phyloP scores from a whole-genome alignment of 192 early-diverging fungal genomes.

The Coemansia aciculifera region DNA sequence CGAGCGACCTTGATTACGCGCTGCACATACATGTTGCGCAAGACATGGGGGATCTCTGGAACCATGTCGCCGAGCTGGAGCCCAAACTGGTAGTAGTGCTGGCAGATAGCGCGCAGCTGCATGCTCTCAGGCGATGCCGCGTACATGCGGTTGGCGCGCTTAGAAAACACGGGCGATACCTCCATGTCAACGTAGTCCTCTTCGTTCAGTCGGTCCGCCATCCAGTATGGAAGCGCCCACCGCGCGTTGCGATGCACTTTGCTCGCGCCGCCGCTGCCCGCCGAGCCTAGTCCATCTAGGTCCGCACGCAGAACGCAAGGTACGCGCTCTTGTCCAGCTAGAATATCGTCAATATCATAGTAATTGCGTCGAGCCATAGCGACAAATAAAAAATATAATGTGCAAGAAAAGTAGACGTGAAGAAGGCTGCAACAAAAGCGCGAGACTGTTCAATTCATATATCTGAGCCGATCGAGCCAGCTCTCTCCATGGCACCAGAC shows the following conservation, averaged over 20 bases:
- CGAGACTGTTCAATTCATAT: not conserved
- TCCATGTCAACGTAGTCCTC: conserved; percentile 54
- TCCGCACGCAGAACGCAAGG: conserved; percentile 50
- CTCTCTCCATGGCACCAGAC: not conserved
- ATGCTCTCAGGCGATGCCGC: conserved; percentile 52
- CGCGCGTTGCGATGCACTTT: conserved; percentile 53
- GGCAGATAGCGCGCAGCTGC: conserved; percentile 48
- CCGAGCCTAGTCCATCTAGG: conserved; percentile 54
- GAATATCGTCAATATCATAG: conserved; percentile 57
- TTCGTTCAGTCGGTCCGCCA: conserved; percentile 55
- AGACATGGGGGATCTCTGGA: conserved; percentile 45
- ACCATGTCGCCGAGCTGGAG: conserved; percentile 51
- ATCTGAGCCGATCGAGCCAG: not conserved
- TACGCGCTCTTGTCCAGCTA: conserved; percentile 51
- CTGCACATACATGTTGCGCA: conserved; percentile 53
- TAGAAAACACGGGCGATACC: conserved; percentile 47
- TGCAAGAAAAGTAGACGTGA: not conserved
- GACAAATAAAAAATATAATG: conserved; percentile 1
- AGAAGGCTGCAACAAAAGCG: not conserved
- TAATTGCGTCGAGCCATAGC: conserved; percentile 42
- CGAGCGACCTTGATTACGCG: conserved; percentile 44
- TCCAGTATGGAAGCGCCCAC: conserved; percentile 56
- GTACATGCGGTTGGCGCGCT: conserved; percentile 55
- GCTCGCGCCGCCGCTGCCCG: conserved; percentile 43
- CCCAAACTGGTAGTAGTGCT: conserved; percentile 54